Evolutionary conservation across 768 basidiomycete species (phyloP).

Genomic region (Lactarius indigo): DNA sequence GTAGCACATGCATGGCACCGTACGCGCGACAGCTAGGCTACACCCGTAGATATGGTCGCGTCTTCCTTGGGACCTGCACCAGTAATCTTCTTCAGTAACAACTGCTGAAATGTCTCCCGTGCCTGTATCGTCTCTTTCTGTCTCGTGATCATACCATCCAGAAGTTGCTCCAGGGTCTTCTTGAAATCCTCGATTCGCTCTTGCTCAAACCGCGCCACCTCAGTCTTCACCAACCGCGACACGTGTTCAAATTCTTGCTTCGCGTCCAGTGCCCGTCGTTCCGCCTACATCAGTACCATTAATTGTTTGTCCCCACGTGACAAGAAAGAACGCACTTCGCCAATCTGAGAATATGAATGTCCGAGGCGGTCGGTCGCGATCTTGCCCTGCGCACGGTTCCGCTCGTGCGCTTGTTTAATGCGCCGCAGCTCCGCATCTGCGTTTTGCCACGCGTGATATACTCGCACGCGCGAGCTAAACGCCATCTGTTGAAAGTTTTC

Average conservation of each 20-base stretch:
- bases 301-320: background rate
- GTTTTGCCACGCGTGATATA: conserved; percentile 75
- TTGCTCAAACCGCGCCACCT: conserved; percentile 87
- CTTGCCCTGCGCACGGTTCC: conserved; percentile 72
- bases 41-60: conserved; percentile 1
- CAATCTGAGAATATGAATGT: conserved; percentile 72
- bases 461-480: conserved; percentile 82
- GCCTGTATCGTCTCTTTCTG: conserved; percentile 64
- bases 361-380: conserved; percentile 66
- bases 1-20: background rate
- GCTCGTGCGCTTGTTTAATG: conserved; percentile 75
- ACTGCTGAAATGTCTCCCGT: conserved; percentile 24
- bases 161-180: conserved; percentile 70
- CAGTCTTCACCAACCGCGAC: conserved; percentile 83
- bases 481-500: conserved; percentile 55
- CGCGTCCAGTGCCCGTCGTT: conserved; percentile 76
- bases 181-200: conserved; percentile 95
- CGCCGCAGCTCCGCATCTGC: conserved; percentile 73
- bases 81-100: conserved; percentile 24
- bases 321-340: conserved; percentile 53
- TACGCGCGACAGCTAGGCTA: background rate
- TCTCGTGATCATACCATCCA: conserved; percentile 80
- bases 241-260: conserved; percentile 88
- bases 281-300: conserved; percentile 50
- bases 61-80: conserved; percentile 10